phyloP scores from a whole-genome alignment of 2,329 filamentous ascomycete species.

The Cladophialophora exuberans region DNA sequence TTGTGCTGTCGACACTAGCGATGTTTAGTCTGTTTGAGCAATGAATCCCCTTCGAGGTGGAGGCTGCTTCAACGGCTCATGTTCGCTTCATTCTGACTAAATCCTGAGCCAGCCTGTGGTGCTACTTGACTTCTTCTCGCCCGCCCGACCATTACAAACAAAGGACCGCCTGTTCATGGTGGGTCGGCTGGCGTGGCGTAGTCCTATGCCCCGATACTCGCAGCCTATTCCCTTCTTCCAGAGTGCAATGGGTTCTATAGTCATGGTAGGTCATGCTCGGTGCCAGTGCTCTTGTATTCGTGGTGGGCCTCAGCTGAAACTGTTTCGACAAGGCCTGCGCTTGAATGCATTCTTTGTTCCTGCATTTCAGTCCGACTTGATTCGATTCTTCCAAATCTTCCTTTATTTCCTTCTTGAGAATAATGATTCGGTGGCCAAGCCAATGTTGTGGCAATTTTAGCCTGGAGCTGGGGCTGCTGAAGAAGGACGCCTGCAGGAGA shows the following conservation, averaged over 20 bases:
- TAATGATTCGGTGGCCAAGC: constrained; percentile 28
- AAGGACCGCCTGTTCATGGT: constrained; percentile 9
- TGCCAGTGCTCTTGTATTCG: constrained; percentile 1
- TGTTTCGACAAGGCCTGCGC: constrained; percentile 19
- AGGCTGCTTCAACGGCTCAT: constrained; percentile 17
- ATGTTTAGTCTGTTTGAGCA: constrained; percentile 9
- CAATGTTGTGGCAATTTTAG: constrained; percentile 31
- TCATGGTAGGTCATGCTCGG: constrained; percentile 2
- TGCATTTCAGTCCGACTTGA: constrained; percentile 20
- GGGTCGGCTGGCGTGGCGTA: constrained; percentile 9
- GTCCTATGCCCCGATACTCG: neutral
- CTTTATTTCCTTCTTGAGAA: constrained; percentile 9
- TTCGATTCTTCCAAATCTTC: constrained; percentile 26
- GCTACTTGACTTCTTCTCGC: constrained; percentile 11
- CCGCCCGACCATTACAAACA: constrained; percentile 11
- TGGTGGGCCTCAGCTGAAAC: constrained; percentile 27
- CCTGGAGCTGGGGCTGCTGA: constrained; percentile 26
- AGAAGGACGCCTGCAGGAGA: constrained; percentile 33
- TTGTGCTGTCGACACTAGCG: constrained; percentile 14
- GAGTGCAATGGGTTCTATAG: constrained; percentile 8
- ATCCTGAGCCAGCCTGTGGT: neutral
- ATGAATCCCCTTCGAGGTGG: constrained; percentile 9
- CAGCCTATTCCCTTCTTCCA: constrained; percentile 4
- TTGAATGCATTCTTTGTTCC: constrained; percentile 29
- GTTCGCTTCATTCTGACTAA: constrained; percentile 16